Conservation (phyloP, 1,284 basidiomycete species). For the Ceratobasidium sp. region DNA sequence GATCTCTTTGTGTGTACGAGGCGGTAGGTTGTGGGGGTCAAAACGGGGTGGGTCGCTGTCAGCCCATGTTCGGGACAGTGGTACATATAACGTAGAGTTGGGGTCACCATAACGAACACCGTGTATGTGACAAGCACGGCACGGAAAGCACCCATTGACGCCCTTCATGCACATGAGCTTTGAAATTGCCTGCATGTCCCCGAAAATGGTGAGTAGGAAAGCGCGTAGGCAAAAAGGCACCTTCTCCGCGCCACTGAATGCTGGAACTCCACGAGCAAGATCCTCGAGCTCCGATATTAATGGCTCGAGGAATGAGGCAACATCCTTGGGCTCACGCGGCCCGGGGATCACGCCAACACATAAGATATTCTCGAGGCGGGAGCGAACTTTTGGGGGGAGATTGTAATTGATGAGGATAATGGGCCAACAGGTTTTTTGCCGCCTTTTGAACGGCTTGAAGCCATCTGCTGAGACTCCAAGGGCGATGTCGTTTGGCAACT, state of each 20-base stretch:
- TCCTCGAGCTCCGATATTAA: constrained; percentile 41
- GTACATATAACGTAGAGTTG: constrained; percentile 27
- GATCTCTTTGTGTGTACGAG: constrained; percentile 38
- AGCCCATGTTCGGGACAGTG: too few species aligned
- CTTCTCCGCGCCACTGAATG: not conserved
- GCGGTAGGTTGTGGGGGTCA: constrained; percentile 44
- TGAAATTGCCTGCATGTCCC: constrained; percentile 47
- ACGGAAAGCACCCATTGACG: constrained; percentile 45
- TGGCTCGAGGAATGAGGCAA: constrained; percentile 47
- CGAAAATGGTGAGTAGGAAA: constrained; percentile 36
- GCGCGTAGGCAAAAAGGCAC: constrained; percentile 43
- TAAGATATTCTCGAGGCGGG: constrained; percentile 44
- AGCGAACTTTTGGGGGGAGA: constrained; percentile 44
- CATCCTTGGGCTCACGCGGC: constrained; percentile 45
- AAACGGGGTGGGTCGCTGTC: not conserved
- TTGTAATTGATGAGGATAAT: constrained; percentile 49
- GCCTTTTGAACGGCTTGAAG: constrained; percentile 23
- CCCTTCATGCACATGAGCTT: constrained; percentile 50
- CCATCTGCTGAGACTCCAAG: constrained; percentile 1
- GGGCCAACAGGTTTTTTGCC: constrained; percentile 56
- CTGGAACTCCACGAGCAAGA: constrained; percentile 43
- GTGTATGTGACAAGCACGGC: constrained; percentile 45
- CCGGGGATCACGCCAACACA: constrained; percentile 49
- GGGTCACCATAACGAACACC: constrained; percentile 5
- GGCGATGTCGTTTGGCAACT: constrained; percentile 51